Percentiles rank a stretch among this genome's conserved stretches.
Evolutionary conservation across 176 grass and related monocot genomes (phyloP).

Genomic region (Oryza nivara): DNA sequence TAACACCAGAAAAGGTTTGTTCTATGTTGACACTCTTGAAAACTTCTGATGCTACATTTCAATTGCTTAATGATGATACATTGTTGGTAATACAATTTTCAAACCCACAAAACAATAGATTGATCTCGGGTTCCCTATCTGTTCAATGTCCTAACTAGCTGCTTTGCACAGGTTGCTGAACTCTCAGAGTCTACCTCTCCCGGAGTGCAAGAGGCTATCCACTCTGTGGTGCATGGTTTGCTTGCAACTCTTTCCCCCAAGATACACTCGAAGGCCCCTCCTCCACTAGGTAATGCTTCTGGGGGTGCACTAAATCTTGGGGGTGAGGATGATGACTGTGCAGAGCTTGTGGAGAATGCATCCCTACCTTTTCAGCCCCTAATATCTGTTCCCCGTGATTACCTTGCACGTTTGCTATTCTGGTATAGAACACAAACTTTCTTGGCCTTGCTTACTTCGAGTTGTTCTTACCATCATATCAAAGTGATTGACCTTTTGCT

Average conservation of each 20-base stretch:
- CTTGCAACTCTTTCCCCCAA: constrained; percentile 93
- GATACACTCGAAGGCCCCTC: constrained; percentile 70
- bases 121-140: neutral
- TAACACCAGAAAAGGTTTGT: constrained; percentile 83
- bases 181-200: constrained; percentile 85
- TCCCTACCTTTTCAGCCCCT: constrained; percentile 79
- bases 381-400: constrained; percentile 83
- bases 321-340: constrained; percentile 56
- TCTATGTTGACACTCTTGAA: neutral
- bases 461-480: neutral
- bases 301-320: constrained; percentile 54
- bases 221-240: constrained; percentile 89
- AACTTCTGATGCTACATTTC: neutral
- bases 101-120: constrained; percentile 3
- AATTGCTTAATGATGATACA: constrained; percentile 11
- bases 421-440: constrained; percentile 56
- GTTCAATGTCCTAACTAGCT: constrained; percentile 21
- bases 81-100: neutral
- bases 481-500: constrained; percentile 3
- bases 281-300: constrained; percentile 46
- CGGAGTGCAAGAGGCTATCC: constrained; percentile 75
- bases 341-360: constrained; percentile 75
- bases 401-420: constrained; percentile 91
- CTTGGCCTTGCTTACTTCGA: neutral
- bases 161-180: constrained; percentile 76